Conservation (phyloP, 805 yeast genomes). For the Metschnikowia amazonensis region DNA sequence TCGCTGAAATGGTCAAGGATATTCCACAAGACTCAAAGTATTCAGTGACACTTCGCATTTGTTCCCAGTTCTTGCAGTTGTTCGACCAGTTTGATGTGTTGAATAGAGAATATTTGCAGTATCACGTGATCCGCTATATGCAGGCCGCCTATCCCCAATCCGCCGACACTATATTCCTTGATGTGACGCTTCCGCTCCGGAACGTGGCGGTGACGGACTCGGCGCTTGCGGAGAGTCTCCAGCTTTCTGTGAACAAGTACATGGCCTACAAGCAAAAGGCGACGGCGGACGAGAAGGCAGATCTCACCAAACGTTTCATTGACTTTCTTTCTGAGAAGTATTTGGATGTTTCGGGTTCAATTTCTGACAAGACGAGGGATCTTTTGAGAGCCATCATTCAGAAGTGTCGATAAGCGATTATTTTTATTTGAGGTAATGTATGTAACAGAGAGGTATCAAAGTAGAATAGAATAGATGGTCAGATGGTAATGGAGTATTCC, state of each 20-base stretch:
- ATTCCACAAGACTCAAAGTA: constrained; percentile 28
- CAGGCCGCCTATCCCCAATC: constrained; percentile 39
- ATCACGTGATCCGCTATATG: constrained; percentile 58
- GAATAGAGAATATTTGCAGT: constrained; percentile 62
- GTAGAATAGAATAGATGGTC: too few relatives aligned
- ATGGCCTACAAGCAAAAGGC: constrained; percentile 52
- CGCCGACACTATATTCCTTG: constrained; percentile 44
- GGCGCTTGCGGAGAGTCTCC: constrained; percentile 56
- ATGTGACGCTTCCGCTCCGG: constrained; percentile 66
- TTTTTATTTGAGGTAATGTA: too few relatives aligned
- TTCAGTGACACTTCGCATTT: constrained; percentile 38
- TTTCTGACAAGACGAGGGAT: constrained; percentile 25
- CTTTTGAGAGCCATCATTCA: constrained; percentile 40
- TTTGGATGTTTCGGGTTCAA: constrained; percentile 18
- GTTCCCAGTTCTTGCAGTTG: constrained; percentile 45
- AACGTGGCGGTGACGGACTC: constrained; percentile 38
- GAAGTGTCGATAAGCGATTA: constrained; percentile 27
- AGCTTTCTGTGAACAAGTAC: constrained; percentile 67
- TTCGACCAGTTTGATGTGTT: constrained; percentile 68
- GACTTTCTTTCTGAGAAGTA: constrained; percentile 25
- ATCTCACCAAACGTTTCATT: constrained; percentile 30
- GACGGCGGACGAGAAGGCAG: constrained; percentile 27
- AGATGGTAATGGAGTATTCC: too few relatives aligned
- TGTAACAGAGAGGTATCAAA: too few relatives aligned
- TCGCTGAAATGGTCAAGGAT: constrained; percentile 28